Conservation (phyloP, 2,329 filamentous ascomycete species). For the Colletotrichum costaricense region DNA sequence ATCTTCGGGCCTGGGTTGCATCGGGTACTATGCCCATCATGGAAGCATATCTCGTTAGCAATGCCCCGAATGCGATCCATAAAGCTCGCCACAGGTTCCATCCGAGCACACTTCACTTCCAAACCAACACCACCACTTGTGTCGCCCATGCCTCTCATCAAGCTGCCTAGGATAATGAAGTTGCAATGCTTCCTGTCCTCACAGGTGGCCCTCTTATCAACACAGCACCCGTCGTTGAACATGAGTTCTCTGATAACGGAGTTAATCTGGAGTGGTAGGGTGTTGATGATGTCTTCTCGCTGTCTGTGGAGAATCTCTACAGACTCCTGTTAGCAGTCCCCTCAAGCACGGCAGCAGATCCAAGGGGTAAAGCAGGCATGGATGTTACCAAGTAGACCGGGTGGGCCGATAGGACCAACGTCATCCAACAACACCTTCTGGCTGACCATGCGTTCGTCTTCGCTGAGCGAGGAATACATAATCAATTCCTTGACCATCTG, state of each 20-base stretch:
- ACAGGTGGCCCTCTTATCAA: neutral
- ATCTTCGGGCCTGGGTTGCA: neutral
- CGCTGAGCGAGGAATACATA: neutral
- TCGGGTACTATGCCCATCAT: neutral
- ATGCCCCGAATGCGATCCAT: neutral
- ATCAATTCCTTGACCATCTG: conserved; percentile 9
- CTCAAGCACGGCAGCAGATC: too few relatives aligned
- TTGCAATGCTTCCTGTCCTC: conserved; percentile 1
- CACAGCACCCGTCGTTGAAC: neutral
- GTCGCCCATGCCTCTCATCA: neutral
- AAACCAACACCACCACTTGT: neutral
- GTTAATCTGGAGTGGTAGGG: neutral
- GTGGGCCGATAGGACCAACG: conserved; percentile 9
- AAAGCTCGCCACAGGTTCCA: neutral
- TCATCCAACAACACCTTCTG: conserved; percentile 6
- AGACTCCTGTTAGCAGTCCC: neutral
- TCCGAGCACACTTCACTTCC: neutral
- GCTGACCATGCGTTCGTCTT: neutral
- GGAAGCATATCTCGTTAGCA: neutral
- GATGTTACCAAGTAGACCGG: neutral
- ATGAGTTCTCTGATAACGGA: neutral
- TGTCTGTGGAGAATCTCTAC: conserved; percentile 3
- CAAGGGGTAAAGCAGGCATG: too few relatives aligned
- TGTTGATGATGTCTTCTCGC: neutral
- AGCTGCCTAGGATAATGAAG: conserved; percentile 12